phyloP scores from a whole-genome alignment of 202 grass and related monocot species.

The Panicum hallii region DNA sequence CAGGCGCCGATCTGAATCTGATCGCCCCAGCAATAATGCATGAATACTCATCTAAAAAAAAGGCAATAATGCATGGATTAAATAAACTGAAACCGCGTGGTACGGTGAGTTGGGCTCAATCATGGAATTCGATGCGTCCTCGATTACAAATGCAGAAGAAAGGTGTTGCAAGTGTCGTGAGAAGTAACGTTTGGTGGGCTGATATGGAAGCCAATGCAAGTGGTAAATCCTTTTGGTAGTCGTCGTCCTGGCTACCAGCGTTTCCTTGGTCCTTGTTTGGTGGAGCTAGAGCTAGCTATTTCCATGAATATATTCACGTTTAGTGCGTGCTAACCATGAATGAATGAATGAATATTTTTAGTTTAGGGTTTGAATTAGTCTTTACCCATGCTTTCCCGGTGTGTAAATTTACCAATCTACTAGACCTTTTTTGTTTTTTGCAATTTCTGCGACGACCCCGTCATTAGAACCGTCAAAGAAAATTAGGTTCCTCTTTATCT shows the following conservation, averaged over 20 bases:
- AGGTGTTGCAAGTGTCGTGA: no score
- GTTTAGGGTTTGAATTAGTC: background rate
- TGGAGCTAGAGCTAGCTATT: background rate
- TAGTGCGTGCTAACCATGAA: background rate
- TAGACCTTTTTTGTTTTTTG: background rate
- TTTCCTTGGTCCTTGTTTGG: background rate
- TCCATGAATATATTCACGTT: background rate
- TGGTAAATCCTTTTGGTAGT: no score
- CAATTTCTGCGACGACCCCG: background rate
- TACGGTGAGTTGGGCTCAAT: background rate
- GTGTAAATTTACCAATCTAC: background rate
- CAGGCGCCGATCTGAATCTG: background rate
- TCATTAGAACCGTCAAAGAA: background rate
- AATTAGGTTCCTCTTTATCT: background rate
- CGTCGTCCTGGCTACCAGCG: no score
- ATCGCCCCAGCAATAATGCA: constrained; percentile 9
- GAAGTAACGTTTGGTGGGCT: no score
- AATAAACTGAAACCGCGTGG: background rate
- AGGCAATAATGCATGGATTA: background rate
- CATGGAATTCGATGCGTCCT: constrained; percentile 6
- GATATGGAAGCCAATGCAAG: no score
- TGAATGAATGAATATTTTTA: background rate
- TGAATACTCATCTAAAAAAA: no score
- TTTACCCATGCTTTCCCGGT: background rate
- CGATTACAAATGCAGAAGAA: background rate